Evolutionary conservation across 2,329 filamentous ascomycete species (phyloP).

Genomic region (Fusarium neocosmosporiellum): DNA sequence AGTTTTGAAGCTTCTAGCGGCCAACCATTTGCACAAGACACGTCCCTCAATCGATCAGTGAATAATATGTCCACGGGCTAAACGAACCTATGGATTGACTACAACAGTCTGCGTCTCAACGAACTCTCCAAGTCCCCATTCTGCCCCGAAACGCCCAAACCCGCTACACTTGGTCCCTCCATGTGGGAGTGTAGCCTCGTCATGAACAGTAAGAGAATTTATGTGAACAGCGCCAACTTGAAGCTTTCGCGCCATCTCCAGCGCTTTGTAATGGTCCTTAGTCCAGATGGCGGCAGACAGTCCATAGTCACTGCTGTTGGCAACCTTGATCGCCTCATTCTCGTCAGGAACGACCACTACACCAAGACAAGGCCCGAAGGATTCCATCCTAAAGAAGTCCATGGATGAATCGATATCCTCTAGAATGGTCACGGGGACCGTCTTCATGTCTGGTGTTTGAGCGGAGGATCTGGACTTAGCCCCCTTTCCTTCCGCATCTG

Average conservation of each 20-base stretch:
- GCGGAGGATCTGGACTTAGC: not conserved
- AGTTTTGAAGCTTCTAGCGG: too few species aligned
- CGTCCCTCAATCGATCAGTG: too few species aligned
- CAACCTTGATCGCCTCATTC: not conserved
- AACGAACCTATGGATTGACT: not conserved
- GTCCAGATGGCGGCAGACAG: not conserved
- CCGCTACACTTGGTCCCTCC: not conserved
- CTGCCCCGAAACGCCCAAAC: not conserved
- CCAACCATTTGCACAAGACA: too few species aligned
- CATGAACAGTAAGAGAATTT: not conserved
- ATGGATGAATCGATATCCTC: not conserved
- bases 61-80: too few species aligned
- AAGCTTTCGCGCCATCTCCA: not conserved
- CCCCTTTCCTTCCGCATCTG: not conserved
- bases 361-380: not conserved
- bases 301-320: not conserved
- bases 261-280: not conserved
- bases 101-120: not conserved
- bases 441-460: not conserved
- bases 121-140: not conserved
- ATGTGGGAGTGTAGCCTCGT: not conserved
- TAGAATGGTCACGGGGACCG: not conserved
- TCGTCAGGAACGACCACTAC: not conserved
- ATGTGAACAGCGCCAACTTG: not conserved
- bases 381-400: not conserved